These are phyloP conservation scores for Cyclotella kingstonii DNA, from an alignment of 108 stramenopile species.

Conservation along the genomic window DNA sequence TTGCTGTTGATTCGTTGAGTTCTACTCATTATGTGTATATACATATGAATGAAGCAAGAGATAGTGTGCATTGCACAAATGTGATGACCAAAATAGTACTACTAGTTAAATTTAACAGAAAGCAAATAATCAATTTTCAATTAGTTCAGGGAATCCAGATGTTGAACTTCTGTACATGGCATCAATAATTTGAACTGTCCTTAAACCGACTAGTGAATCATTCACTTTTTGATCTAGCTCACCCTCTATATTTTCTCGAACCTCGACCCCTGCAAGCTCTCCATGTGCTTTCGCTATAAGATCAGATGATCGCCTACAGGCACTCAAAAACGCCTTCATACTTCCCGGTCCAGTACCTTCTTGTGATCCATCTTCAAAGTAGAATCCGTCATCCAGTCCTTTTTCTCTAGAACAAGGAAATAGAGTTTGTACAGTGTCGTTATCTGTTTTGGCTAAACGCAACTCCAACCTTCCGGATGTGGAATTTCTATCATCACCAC, in stretches of 20 bases:
- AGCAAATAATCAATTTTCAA: background rate
- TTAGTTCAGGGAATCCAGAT: constrained; percentile 16
- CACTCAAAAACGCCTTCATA: constrained; percentile 31
- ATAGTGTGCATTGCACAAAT: too few species aligned
- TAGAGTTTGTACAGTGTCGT: constrained; percentile 17
- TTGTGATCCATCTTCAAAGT: constrained; percentile 67
- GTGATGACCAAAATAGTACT: too few species aligned
- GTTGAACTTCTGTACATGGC: constrained; percentile 31
- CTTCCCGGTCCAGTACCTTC: constrained; percentile 22
- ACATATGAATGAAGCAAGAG: too few species aligned
- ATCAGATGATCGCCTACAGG: constrained; percentile 21
- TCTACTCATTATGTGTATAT: too few species aligned
- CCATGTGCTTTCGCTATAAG: too few species aligned
- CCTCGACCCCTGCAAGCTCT: too few species aligned
- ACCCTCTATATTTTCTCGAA: too few species aligned
- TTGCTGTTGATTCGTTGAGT: constrained; percentile 15
- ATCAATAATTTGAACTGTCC: constrained; percentile 41
- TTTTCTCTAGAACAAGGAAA: constrained; percentile 27
- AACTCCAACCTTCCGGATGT: constrained; percentile 53
- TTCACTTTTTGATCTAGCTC: constrained; percentile 8
- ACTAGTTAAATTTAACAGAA: too few species aligned
- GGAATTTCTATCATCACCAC: constrained; percentile 50
- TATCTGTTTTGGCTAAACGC: constrained; percentile 25
- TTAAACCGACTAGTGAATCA: constrained; percentile 36
- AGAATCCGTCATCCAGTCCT: constrained; percentile 59